phyloP scores from a whole-genome alignment of 1,284 basidiomycete genomes.

The Trametes pubescens region DNA sequence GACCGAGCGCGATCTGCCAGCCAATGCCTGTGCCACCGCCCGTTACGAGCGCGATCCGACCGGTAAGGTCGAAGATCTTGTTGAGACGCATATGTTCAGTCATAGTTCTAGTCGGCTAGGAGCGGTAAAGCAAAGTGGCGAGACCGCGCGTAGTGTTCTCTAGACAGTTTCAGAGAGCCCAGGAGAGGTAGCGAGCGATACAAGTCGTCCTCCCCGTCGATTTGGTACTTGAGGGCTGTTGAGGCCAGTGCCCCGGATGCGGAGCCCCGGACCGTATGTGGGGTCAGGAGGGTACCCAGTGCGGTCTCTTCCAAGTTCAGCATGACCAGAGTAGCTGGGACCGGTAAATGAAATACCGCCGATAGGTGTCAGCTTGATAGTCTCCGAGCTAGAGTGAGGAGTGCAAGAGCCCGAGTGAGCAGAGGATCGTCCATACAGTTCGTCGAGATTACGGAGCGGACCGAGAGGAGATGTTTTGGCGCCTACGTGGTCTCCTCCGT shows the following conservation, averaged over 20 bases:
- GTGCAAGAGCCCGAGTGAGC: too few species aligned
- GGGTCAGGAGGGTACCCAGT: slow-evolving; percentile 8
- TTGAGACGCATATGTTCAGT: slow-evolving; percentile 39
- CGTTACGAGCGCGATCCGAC: slow-evolving; percentile 75
- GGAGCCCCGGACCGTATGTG: slow-evolving; percentile 15
- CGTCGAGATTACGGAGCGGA: too few species aligned
- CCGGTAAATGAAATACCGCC: neutral
- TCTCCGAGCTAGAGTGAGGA: neutral
- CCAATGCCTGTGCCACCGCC: slow-evolving; percentile 87
- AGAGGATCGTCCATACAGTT: too few species aligned
- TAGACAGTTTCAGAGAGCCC: neutral
- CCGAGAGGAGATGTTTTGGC: neutral
- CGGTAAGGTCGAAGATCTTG: slow-evolving; percentile 64
- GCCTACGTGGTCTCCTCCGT: neutral
- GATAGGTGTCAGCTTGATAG: neutral
- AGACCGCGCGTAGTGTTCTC: neutral
- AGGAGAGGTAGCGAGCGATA: neutral
- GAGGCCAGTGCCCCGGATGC: neutral
- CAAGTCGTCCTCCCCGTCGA: neutral
- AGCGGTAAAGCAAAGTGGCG: neutral
- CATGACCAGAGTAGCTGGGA: neutral
- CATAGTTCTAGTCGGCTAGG: slow-evolving; percentile 15
- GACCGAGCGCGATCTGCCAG: slow-evolving; percentile 75
- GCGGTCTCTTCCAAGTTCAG: neutral
- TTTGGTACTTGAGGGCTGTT: neutral